Evolutionary conservation across 2,329 filamentous ascomycete genomes (phyloP).

Genomic region (Colletotrichum musae): DNA sequence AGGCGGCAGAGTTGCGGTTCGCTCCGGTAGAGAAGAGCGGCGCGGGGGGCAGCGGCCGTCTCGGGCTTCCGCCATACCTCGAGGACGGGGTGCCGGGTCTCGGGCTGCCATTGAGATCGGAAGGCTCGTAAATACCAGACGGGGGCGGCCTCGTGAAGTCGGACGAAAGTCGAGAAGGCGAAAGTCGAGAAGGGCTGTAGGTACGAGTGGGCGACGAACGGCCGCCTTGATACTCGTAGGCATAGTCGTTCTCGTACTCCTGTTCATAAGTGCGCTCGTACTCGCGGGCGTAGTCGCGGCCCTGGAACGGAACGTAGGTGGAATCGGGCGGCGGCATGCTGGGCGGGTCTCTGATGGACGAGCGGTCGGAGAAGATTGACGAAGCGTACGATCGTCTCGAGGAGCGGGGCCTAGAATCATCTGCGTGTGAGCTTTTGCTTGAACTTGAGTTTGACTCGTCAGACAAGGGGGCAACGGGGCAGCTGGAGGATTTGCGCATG

Average conservation of each 20-base stretch:
- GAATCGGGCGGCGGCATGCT: conserved; percentile 75
- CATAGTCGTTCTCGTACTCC: conserved; percentile 37
- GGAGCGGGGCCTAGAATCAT: conserved; percentile 59
- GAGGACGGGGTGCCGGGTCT: conserved; percentile 92
- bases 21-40: conserved; percentile 80
- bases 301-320: conserved; percentile 72
- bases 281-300: conserved; percentile 55
- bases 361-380: conserved; percentile 63
- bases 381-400: conserved; percentile 66
- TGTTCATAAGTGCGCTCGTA: conserved; percentile 44
- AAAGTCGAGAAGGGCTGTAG: conserved; percentile 68
- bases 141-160: conserved; percentile 82
- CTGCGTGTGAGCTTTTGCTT: conserved; percentile 58
- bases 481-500: conserved; percentile 52
- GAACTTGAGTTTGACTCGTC: conserved; percentile 51
- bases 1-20: conserved; percentile 62
- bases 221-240: conserved; percentile 35
- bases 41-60: conserved; percentile 88
- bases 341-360: conserved; percentile 71
- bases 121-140: conserved; percentile 84
- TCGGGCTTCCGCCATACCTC: conserved; percentile 88
- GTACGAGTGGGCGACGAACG: conserved; percentile 67
- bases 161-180: conserved; percentile 62
- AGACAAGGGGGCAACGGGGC: conserved; percentile 42
- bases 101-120: conserved; percentile 90